Conservation (phyloP, 2,329 filamentous ascomycete genomes). For the Fusarium denticulatum region DNA sequence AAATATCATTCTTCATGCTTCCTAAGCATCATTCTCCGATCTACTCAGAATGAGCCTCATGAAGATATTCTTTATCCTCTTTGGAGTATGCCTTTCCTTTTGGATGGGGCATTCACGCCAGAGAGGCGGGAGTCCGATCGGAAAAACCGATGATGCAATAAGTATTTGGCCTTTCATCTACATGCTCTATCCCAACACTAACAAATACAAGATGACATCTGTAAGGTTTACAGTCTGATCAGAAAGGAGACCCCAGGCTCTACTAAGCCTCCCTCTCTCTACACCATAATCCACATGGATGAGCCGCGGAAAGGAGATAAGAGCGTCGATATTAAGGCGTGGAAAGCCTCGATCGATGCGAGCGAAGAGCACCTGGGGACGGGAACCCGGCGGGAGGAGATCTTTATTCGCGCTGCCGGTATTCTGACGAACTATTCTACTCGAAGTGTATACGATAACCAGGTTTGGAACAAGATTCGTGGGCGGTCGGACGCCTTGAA, state of each 20-base stretch:
- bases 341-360: background rate
- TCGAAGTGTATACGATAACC: background rate
- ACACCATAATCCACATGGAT: background rate
- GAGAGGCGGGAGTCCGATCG: background rate
- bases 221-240: accelerated
- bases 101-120: background rate
- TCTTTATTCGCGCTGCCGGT: background rate
- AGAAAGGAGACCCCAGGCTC: background rate
- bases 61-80: background rate
- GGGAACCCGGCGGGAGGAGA: background rate
- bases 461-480: background rate
- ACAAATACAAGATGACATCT: background rate
- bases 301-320: background rate
- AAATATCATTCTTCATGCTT: background rate
- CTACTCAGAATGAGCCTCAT: background rate
- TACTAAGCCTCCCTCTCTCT: background rate
- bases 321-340: background rate
- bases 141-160: background rate
- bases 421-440: background rate
- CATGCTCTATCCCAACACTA: background rate
- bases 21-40: background rate
- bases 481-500: background rate
- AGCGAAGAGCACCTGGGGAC: accelerated
- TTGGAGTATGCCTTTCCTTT: background rate
- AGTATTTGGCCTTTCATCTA: background rate